These are phyloP conservation scores for Tetradesmus lagerheimii DNA, from an alignment of 139 green algal species.

Conservation along the genomic window DNA sequence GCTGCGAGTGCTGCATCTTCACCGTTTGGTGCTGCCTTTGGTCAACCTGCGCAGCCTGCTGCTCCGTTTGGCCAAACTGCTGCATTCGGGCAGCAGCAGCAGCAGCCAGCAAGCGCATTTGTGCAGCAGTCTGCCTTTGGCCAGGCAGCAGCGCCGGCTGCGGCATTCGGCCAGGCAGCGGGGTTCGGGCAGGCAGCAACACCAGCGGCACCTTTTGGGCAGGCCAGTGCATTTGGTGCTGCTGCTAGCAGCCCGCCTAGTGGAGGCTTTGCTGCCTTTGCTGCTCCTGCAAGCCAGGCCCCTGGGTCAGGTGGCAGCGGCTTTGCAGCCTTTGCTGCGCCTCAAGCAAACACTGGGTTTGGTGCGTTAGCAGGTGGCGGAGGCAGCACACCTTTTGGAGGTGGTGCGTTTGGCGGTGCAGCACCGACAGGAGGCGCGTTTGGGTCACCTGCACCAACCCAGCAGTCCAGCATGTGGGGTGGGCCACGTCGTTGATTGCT, in stretches of 20 bases:
- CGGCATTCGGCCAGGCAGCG: constrained; percentile 8
- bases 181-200: neutral
- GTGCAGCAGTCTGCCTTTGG: constrained; percentile 33
- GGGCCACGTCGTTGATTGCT: constrained; percentile 2
- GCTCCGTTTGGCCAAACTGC: constrained; percentile 2
- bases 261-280: constrained; percentile 39
- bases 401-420: constrained; percentile 26
- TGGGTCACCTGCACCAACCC: neutral
- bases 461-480: constrained; percentile 32
- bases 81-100: neutral
- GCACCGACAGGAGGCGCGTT: neutral
- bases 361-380: neutral
- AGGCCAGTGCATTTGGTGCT: constrained; percentile 34
- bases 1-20: neutral
- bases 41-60: constrained; percentile 13
- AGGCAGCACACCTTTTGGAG: neutral
- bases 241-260: neutral
- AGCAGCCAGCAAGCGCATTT: neutral
- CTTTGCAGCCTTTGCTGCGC: constrained; percentile 4
- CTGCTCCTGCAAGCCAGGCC: neutral
- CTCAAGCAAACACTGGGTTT: neutral
- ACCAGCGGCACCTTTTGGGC: constrained; percentile 10
- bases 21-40: constrained; percentile 29
- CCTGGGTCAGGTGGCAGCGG: neutral
- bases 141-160: constrained; percentile 8